phyloP scores from a whole-genome alignment of 2,329 filamentous ascomycete species.

The Fusarium tanahbumbuense region DNA sequence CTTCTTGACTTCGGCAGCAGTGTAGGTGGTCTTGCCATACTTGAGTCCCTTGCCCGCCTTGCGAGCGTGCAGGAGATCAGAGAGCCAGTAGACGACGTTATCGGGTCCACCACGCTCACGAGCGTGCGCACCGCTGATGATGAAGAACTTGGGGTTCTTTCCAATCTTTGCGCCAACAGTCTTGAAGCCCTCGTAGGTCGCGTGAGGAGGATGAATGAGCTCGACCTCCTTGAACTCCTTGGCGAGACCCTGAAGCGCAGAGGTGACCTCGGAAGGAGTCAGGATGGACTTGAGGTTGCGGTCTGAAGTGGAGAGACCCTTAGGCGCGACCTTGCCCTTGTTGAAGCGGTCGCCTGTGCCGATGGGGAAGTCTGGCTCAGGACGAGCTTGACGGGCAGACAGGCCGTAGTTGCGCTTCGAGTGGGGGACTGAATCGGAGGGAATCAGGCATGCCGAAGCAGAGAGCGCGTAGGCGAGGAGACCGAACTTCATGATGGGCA shows the following conservation, averaged over 20 bases:
- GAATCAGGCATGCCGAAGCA: constrained; percentile 53
- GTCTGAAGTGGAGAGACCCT: constrained; percentile 51
- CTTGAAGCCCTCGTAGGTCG: constrained; percentile 57
- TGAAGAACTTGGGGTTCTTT: constrained; percentile 60
- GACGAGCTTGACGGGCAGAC: constrained; percentile 31
- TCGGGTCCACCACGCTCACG: constrained; percentile 69
- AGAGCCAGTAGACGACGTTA: constrained; percentile 67
- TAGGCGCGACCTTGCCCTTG: constrained; percentile 52
- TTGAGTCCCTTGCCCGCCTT: constrained; percentile 60
- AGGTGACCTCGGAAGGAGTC: constrained; percentile 58
- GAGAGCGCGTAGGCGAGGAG: constrained; percentile 38
- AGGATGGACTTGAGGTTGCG: constrained; percentile 57
- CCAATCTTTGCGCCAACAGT: constrained; percentile 59
- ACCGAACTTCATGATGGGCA: constrained; percentile 47
- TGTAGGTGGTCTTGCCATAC: constrained; percentile 65
- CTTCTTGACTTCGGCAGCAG: constrained; percentile 62
- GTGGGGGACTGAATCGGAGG: constrained; percentile 49
- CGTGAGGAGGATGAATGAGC: constrained; percentile 56
- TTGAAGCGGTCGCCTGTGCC: constrained; percentile 58
- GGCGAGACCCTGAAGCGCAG: constrained; percentile 57
- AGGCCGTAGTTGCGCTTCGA: constrained; percentile 22
- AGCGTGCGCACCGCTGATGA: constrained; percentile 67
- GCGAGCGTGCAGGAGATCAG: constrained; percentile 66
- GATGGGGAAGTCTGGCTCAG: constrained; percentile 50
- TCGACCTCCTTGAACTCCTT: constrained; percentile 53